A percentile compares a stretch with the other conserved stretches of the same genome.
These are phyloP conservation scores for Mycena olivaceomarginata DNA, from an alignment of 768 basidiomycete species.

Conservation along the genomic window DNA sequence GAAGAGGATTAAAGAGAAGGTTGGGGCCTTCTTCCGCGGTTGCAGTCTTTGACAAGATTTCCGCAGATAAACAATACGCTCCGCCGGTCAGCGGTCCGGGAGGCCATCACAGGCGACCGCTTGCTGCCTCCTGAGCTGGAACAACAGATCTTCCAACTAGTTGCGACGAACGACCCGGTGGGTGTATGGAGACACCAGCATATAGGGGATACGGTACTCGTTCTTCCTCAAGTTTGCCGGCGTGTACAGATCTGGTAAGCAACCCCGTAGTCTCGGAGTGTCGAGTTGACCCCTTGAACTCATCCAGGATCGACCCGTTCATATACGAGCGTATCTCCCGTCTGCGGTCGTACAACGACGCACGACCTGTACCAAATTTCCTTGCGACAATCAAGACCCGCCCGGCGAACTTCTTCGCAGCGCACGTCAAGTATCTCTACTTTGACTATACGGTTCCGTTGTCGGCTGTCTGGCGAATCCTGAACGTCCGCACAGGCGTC, in stretches of 20 bases:
- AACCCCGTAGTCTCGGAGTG: background rate
- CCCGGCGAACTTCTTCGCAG: slow-evolving; percentile 59
- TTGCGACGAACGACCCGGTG: slow-evolving; percentile 1
- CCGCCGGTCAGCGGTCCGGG: background rate
- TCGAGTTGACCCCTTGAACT: background rate
- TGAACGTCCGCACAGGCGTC: slow-evolving; percentile 60
- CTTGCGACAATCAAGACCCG: slow-evolving; percentile 57
- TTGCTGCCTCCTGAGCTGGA: slow-evolving; percentile 36
- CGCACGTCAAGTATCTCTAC: slow-evolving; percentile 61
- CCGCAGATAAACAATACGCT: slow-evolving; percentile 3
- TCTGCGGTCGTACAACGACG: slow-evolving; percentile 40
- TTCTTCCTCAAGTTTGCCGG: slow-evolving; percentile 28
- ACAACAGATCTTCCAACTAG: slow-evolving; percentile 38
- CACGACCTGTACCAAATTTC: slow-evolving; percentile 55
- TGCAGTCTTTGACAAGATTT: background rate
- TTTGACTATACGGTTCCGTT: slow-evolving; percentile 53
- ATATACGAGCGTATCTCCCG: slow-evolving; percentile 63
- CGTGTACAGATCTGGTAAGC: slow-evolving; percentile 33
- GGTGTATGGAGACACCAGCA: slow-evolving; percentile 31
- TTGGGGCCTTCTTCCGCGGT: no score
- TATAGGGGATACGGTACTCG: slow-evolving; percentile 25
- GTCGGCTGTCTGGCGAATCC: slow-evolving; percentile 44
- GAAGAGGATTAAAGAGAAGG: slow-evolving; percentile 19
- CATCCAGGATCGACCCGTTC: slow-evolving; percentile 59
- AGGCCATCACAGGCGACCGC: slow-evolving; percentile 32